Percentiles rank a stretch among this genome's conserved stretches.
Conservation (phyloP, 2,329 filamentous ascomycete species). For the Pseudomassariella vexata region DNA sequence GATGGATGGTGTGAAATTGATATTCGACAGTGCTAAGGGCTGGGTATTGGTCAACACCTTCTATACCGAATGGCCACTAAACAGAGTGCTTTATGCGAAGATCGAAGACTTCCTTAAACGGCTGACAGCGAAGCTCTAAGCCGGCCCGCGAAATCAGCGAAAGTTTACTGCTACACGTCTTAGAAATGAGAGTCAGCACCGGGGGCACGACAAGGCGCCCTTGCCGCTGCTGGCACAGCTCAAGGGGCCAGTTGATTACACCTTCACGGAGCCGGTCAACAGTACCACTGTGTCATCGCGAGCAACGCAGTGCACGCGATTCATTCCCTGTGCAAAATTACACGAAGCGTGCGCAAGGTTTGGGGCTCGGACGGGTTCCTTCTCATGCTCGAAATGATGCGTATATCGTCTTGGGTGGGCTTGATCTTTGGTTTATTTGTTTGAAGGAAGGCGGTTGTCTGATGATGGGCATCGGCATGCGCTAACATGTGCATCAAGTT, state of each 20-base stretch:
- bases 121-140: too few relatives aligned
- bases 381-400: conserved; percentile 27
- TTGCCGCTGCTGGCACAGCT: too few relatives aligned
- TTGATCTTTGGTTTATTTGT: conserved; percentile 28
- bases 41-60: too few relatives aligned
- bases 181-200: too few relatives aligned
- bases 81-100: too few relatives aligned
- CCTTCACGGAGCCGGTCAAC: conserved; percentile 10
- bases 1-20: too few relatives aligned
- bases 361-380: conserved; percentile 28
- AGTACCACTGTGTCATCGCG: conserved; percentile 25
- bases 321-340: conserved; percentile 11
- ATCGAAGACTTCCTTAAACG: too few relatives aligned
- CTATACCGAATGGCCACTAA: too few relatives aligned
- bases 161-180: too few relatives aligned
- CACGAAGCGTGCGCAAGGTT: conserved; percentile 14
- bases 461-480: conserved; percentile 23
- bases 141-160: too few relatives aligned
- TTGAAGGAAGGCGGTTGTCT: conserved; percentile 34
- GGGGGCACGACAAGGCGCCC: conserved; percentile 21
- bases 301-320: conserved; percentile 30
- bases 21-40: too few relatives aligned
- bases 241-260: too few relatives aligned
- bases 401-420: conserved; percentile 22
- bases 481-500: conserved; percentile 12